Percentiles rank a stretch among this genome's conserved stretches.
These are phyloP conservation scores for Adiantum capillusveneris DNA, from an alignment of 75 land plant genomes.

Conservation along the genomic window DNA sequence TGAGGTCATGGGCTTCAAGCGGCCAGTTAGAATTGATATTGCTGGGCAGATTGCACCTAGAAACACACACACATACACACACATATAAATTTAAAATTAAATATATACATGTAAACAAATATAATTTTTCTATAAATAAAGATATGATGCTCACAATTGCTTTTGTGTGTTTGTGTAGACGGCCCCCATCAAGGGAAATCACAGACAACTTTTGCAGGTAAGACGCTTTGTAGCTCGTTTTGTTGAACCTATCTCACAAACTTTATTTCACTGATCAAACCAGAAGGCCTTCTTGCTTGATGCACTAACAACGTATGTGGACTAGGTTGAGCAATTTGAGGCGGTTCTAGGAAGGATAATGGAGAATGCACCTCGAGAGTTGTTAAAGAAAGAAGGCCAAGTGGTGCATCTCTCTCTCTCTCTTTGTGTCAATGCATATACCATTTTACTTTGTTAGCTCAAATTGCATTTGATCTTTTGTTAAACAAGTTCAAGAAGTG, in stretches of 20 bases:
- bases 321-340: not conserved
- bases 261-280: not conserved
- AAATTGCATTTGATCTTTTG: too few relatives aligned
- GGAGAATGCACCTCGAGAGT: not conserved
- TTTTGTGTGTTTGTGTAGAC: constrained; percentile 2
- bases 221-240: not conserved
- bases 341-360: not conserved
- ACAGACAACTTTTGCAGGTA: not conserved
- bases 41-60: too few relatives aligned
- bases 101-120: too few relatives aligned
- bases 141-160: too few relatives aligned
- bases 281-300: not conserved
- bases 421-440: not conserved
- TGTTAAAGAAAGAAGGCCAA: not conserved
- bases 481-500: too few relatives aligned
- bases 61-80: too few relatives aligned
- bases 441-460: not conserved
- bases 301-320: too few relatives aligned
- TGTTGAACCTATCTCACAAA: not conserved
- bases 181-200: constrained; percentile 1
- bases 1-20: too few relatives aligned
- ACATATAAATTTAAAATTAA: too few relatives aligned
- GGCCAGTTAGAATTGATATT: too few relatives aligned
- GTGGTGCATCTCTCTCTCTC: constrained; percentile 3
- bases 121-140: too few relatives aligned